Base-by-base conservation (phyloP, 1,139 yeast genomes). In the Pichiaceae sp. region DNA sequence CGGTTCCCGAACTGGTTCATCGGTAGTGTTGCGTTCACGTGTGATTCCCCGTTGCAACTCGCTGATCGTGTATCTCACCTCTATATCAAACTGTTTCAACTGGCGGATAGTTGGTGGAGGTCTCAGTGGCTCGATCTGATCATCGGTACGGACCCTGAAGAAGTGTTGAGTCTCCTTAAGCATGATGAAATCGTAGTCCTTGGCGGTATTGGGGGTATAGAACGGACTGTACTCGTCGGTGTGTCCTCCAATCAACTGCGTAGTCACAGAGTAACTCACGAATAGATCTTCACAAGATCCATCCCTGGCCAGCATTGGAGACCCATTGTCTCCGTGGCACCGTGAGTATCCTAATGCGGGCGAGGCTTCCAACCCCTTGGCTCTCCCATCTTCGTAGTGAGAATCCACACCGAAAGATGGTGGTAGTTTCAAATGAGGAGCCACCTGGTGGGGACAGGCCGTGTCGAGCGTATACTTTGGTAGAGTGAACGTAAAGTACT, bases 321-420 rank as follows among this genome's bases (percentile, higher is more conserved):
- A 57, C 1, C 72, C 73, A 12, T 45, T 42, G 3, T 58, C 57
- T 19, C 52, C 45, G 26, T 63, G 61, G 11, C 21, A 14, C 21
- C 54, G 43, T 5, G 72, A 73, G 49, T 67, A 69, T 1, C 70
- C 68, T 37, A 6, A 56, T 43, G 2, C 35, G n/a, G 16, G 21
- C 29, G 3, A 47, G 45, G n/a, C 14, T 24, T 1, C 54, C 50
- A 30, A 8, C 21, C 4, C 14, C 26, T n/a, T 12, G n/a, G n/a
- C 12, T 9, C 19, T n/a, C 17, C 35, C 20, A 23, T 16, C 9
- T 9, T 14, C 17, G 12, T 18, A 23, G n/a, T 12, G 1, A 66
- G 24, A 29, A 29, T 47, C 80, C 3, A 75, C 52, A 2, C 87
- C 87, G 52, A 75, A 60, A 17, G 82, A 68, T n/a, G 87, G 86